Evolutionary conservation across 768 basidiomycete species (phyloP).

Genomic region (Suillus alpinus): DNA sequence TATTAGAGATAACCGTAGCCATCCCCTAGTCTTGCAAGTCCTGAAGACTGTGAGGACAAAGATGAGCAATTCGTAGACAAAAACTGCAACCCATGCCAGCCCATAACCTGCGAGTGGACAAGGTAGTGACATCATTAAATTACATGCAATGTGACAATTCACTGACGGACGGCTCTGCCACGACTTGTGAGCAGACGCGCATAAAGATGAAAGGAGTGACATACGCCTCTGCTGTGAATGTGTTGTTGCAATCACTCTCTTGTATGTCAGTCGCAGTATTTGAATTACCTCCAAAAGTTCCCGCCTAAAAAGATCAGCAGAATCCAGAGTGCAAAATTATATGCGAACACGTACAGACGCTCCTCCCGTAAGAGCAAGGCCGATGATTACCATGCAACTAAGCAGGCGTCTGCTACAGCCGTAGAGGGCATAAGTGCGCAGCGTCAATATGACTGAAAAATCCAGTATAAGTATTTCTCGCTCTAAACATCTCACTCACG

Average conservation of each 20-base stretch:
- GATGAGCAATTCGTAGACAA: slow-evolving; percentile 48
- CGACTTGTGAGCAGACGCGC: background rate
- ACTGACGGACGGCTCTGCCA: background rate
- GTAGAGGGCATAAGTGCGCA: slow-evolving; percentile 53
- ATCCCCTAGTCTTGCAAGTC: slow-evolving; percentile 36
- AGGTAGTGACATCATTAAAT: background rate
- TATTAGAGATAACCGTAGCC: slow-evolving; percentile 19
- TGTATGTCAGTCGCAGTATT: slow-evolving; percentile 13
- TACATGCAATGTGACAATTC: background rate
- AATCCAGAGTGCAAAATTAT: background rate
- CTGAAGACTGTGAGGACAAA: slow-evolving; percentile 46
- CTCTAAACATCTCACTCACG: slow-evolving; percentile 29
- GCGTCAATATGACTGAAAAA: slow-evolving; percentile 38
- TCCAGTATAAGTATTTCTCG: background rate
- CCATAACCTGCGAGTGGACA: slow-evolving; percentile 23
- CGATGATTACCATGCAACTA: slow-evolving; percentile 33
- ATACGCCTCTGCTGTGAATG: slow-evolving; percentile 5
- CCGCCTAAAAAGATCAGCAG: slow-evolving; percentile 34
- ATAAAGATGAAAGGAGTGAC: background rate
- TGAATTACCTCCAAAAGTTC: slow-evolving; percentile 39
- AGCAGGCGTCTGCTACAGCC: slow-evolving; percentile 37
- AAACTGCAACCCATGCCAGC: slow-evolving; percentile 50
- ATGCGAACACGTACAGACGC: slow-evolving; percentile 33
- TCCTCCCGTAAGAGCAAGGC: slow-evolving; percentile 28
- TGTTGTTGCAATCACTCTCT: slow-evolving; percentile 25